Evolutionary conservation across 305 asterid species (phyloP).

Genomic region (Fraxinus albicans): DNA sequence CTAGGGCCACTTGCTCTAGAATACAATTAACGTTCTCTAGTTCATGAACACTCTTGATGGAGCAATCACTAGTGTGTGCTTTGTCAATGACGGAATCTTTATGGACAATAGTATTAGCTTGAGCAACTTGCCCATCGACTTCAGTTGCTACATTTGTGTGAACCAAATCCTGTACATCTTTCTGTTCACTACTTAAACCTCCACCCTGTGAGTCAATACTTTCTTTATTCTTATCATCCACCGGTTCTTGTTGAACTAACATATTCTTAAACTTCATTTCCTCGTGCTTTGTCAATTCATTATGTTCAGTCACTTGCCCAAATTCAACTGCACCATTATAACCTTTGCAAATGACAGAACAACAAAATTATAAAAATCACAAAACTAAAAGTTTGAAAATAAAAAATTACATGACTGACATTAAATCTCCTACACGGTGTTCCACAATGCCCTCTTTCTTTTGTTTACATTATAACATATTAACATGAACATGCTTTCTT

Average conservation of each 20-base stretch:
- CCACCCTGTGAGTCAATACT: slow-evolving; percentile 11
- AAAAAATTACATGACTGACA: not conserved
- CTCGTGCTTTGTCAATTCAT: slow-evolving; percentile 24
- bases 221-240: slow-evolving; percentile 24
- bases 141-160: slow-evolving; percentile 11
- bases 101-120: slow-evolving; percentile 14
- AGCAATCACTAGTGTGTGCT: slow-evolving; percentile 23
- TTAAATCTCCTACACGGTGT: not conserved
- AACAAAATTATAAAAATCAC: slow-evolving; percentile 5
- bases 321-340: slow-evolving; percentile 28
- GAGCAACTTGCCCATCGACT: slow-evolving; percentile 26
- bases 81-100: slow-evolving; percentile 31
- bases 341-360: slow-evolving; percentile 27
- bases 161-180: slow-evolving; percentile 24
- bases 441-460: not conserved
- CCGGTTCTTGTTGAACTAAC: slow-evolving; percentile 28
- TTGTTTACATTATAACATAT: not conserved
- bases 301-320: slow-evolving; percentile 26
- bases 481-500: not conserved
- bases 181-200: slow-evolving; percentile 21
- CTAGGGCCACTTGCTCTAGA: slow-evolving; percentile 20
- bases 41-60: slow-evolving; percentile 25
- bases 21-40: slow-evolving; percentile 25
- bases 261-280: slow-evolving; percentile 18
- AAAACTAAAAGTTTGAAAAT: not conserved